Evolutionary conservation across 2,329 filamentous ascomycete species (phyloP).

Genomic region (Fusarium sp.): DNA sequence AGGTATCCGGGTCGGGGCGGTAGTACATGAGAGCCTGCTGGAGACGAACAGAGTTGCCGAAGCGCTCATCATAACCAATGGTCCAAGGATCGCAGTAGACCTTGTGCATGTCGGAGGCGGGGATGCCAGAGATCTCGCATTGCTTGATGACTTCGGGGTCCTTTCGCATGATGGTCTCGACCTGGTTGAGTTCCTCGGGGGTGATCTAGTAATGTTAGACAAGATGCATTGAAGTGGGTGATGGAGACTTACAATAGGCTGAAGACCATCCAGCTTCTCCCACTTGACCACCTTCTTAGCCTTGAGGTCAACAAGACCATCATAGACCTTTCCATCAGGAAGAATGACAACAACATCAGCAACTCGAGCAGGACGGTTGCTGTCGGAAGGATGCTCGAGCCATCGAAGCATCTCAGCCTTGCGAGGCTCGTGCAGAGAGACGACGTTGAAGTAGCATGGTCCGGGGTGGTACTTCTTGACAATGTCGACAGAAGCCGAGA

Average conservation of each 20-base stretch:
- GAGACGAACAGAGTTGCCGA: constrained; percentile 79
- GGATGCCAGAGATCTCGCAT: constrained; percentile 84
- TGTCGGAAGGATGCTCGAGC: constrained; percentile 72
- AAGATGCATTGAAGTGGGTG: neutral
- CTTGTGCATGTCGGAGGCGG: constrained; percentile 88
- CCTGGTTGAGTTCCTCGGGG: constrained; percentile 86
- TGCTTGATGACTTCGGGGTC: constrained; percentile 92
- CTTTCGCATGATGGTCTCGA: constrained; percentile 79
- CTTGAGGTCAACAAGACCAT: constrained; percentile 81
- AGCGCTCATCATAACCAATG: constrained; percentile 92
- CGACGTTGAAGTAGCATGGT: constrained; percentile 84
- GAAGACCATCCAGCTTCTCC: constrained; percentile 79
- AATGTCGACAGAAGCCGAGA: constrained; percentile 71
- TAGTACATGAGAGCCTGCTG: constrained; percentile 98
- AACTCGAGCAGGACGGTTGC: constrained; percentile 73
- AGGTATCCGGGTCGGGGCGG: constrained; percentile 84
- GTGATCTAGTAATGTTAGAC: constrained; percentile 70
- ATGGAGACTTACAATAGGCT: constrained; percentile 73
- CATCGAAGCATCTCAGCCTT: constrained; percentile 87
- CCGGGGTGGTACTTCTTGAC: constrained; percentile 74
- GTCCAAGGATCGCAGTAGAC: constrained; percentile 98
- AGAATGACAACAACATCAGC: constrained; percentile 88
- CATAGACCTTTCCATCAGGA: constrained; percentile 81
- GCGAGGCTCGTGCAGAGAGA: constrained; percentile 85
- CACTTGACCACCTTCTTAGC: constrained; percentile 76